Percentiles rank a stretch among this genome's conserved stretches.
phyloP scores from a whole-genome alignment of 805 yeast species.

The Sungouiozyma intestinalis region DNA sequence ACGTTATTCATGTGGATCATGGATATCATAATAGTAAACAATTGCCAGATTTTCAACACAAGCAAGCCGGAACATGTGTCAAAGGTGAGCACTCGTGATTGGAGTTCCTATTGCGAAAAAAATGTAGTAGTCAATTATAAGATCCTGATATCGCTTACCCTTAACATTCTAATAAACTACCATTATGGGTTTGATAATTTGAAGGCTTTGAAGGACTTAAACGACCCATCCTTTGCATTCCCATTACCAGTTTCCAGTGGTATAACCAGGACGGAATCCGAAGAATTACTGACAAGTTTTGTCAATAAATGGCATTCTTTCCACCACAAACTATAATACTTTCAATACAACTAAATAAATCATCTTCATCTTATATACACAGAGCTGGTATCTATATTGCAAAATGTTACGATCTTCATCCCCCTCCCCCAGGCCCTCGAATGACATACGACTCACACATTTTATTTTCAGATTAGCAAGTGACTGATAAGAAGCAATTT shows the following conservation, averaged over 20 bases:
- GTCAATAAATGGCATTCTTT: neutral
- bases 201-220: conserved; percentile 17
- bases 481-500: too few species aligned
- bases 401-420: too few species aligned
- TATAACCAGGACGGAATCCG: neutral
- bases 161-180: conserved; percentile 36
- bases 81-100: conserved; percentile 6
- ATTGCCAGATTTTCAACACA: conserved; percentile 27
- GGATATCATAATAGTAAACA: conserved; percentile 24
- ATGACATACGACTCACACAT: too few species aligned
- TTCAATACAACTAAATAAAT: too few species aligned
- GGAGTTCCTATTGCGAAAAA: conserved; percentile 27
- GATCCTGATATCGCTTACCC: conserved; percentile 30
- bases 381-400: neutral
- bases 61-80: too few species aligned
- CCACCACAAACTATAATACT: neutral
- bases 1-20: conserved; percentile 25
- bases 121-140: conserved; percentile 31
- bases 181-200: conserved; percentile 39
- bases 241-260: conserved; percentile 9
- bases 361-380: too few species aligned
- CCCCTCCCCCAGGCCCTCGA: too few species aligned
- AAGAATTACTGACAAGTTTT: neutral
- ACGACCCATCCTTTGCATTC: conserved; percentile 14
- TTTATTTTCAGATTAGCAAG: too few species aligned